These are phyloP conservation scores for Blastomyces percursus DNA, from an alignment of 2,329 filamentous ascomycete genomes.

Conservation along the genomic window DNA sequence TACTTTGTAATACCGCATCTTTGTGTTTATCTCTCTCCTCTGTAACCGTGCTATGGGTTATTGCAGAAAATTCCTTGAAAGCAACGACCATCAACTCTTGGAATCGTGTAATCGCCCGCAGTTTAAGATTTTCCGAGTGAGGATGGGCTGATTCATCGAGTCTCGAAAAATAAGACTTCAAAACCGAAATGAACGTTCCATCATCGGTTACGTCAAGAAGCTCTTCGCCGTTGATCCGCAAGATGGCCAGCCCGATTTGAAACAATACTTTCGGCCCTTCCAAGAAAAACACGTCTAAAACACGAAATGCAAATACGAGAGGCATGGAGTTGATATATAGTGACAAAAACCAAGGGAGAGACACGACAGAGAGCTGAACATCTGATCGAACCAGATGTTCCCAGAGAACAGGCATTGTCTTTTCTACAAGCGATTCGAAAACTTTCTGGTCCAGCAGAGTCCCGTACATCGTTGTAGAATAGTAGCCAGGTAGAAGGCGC, in stretches of 20 bases:
- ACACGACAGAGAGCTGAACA: constrained; percentile 93
- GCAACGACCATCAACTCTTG: constrained; percentile 98
- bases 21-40: constrained; percentile 89
- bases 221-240: constrained; percentile 94
- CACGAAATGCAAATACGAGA: constrained; percentile 89
- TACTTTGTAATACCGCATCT: constrained; percentile 84
- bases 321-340: constrained; percentile 99
- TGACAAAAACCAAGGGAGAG: constrained; percentile 93
- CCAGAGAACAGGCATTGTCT: constrained; percentile 97
- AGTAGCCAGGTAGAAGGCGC: constrained; percentile 86
- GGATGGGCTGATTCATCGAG: constrained; percentile 94
- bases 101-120: constrained; percentile 87
- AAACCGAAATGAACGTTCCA: constrained; percentile 88
- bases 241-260: constrained; percentile 90
- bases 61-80: constrained; percentile 94
- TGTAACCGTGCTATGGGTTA: constrained; percentile 84
- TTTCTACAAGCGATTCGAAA: constrained; percentile 95
- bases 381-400: constrained; percentile 96
- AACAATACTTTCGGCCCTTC: constrained; percentile 97
- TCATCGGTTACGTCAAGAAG: constrained; percentile 87
- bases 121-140: constrained; percentile 86
- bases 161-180: constrained; percentile 88
- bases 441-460: constrained; percentile 94
- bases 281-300: constrained; percentile 95
- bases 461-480: constrained; percentile 98